Evolutionary conservation across 116 monocot genomes (phyloP), one percentile per base, ranked within the genome.

Genomic region (Thalassia testudinum): DNA sequence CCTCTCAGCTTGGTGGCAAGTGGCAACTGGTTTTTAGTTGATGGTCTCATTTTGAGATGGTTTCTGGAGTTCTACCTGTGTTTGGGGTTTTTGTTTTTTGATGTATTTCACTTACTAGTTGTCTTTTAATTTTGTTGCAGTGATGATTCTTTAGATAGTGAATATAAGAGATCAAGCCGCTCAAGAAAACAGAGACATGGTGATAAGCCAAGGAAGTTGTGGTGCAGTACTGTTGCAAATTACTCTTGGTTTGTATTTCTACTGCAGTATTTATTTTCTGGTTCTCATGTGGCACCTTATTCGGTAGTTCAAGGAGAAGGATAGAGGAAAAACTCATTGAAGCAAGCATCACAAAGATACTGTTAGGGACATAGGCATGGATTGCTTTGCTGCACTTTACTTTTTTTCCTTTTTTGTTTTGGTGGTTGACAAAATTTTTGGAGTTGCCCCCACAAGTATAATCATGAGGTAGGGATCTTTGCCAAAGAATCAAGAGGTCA

Each of bases 191-290:
- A 47, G 28, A 84, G 69, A 57, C 53, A 66, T 26, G 48, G 27
- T 54, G 72, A 76, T 28, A 75, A 59, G 68, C 47, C 64, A 20
- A 84, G 60, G 65, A 91, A 78, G 91, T 85, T 85, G 45, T 4
- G 45, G 15, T 14, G 7, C 14, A 45, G 10, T n/a, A 13, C 15
- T 45, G 45, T 15, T 34, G 19, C 19, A 60, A 17, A 0, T 2
- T 22, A 20, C 19, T 5, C 3, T 60, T 22, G 43, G 21, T 27
- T 21, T 49, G 0, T 22, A 18, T 49, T 48, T 13, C 24, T 49
- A 21, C 43, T 43, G 44, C 13, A 27, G 8, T 53, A 29, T 47
- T 48, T 21, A 20, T 27, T n/a, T 26, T 53, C 17, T 62, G 24
- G 17, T 64, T 50, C 34, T 29, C 34, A 50, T 37, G 17, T 38